A percentile compares a stretch with the other conserved stretches of the same genome.
These are phyloP conservation scores for Polychaeton citri DNA, from an alignment of 2,329 filamentous ascomycete species.

Conservation along the genomic window DNA sequence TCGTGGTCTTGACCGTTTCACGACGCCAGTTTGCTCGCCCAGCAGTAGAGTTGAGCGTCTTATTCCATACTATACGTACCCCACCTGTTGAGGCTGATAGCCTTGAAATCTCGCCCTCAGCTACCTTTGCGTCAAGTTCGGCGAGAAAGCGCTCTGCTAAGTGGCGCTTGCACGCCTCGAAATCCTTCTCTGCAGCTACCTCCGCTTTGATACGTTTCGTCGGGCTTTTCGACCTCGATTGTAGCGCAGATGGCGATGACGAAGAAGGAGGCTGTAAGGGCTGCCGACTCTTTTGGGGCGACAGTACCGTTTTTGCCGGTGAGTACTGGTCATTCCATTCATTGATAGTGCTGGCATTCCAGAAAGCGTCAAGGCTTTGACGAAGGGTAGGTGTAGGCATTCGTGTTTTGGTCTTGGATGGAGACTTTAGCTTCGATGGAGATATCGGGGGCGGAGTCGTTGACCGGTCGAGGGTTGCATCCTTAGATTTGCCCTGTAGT, in stretches of 20 bases:
- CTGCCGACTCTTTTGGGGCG: constrained; percentile 19
- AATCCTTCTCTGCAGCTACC: constrained; percentile 41
- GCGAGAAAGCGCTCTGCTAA: constrained; percentile 51
- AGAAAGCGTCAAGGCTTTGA: constrained; percentile 45
- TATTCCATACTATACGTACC: constrained; percentile 59
- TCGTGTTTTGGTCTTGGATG: constrained; percentile 29
- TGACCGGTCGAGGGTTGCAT: constrained; percentile 7
- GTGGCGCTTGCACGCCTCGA: constrained; percentile 47
- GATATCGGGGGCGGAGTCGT: constrained; percentile 29
- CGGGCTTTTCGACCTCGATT: constrained; percentile 25
- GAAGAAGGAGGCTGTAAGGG: constrained; percentile 9
- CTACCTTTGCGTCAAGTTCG: constrained; percentile 56
- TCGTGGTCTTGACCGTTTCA: constrained; percentile 25
- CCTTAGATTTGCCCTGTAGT: constrained; percentile 6
- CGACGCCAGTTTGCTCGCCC: constrained; percentile 43
- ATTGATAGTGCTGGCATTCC: constrained; percentile 45
- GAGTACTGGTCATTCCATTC: constrained; percentile 53
- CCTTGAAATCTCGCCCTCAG: constrained; percentile 43
- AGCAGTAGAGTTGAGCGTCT: constrained; percentile 67
- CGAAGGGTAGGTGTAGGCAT: constrained; percentile 44
- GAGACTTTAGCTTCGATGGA: constrained; percentile 32
- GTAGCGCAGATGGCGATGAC: constrained; percentile 20
- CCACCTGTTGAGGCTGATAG: constrained; percentile 55
- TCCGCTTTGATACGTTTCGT: constrained; percentile 17
- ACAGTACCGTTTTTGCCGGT: constrained; percentile 34